phyloP scores from a whole-genome alignment of 2,329 filamentous ascomycete genomes.

The Tolypocladium tundrense region DNA sequence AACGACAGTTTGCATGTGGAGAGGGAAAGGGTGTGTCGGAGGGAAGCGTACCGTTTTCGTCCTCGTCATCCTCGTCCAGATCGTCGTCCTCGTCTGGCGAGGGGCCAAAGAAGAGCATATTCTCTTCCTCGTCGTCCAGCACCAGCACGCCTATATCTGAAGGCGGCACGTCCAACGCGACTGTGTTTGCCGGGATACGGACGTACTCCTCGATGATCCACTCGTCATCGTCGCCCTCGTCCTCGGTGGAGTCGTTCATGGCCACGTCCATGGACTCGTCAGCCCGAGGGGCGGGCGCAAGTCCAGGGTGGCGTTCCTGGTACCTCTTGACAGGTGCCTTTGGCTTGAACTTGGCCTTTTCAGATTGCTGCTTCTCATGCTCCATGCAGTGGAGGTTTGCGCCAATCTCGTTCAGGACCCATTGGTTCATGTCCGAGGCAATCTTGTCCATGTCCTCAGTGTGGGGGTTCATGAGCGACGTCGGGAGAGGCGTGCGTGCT shows the following conservation, averaged over 20 bases:
- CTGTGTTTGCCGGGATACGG: constrained; percentile 43
- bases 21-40: constrained; percentile 1
- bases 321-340: constrained; percentile 45
- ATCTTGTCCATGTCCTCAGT: constrained; percentile 38
- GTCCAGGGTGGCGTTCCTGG: constrained; percentile 42
- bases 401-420: constrained; percentile 48
- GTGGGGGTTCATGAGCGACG: constrained; percentile 21
- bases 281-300: not conserved
- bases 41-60: constrained; percentile 47
- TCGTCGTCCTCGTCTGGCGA: constrained; percentile 54
- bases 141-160: constrained; percentile 46
- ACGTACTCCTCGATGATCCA: constrained; percentile 58
- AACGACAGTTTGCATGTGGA: not conserved
- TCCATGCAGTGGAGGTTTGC: constrained; percentile 39
- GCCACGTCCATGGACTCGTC: constrained; percentile 15
- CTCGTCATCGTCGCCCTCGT: constrained; percentile 41
- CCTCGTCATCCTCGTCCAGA: constrained; percentile 47
- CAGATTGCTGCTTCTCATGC: constrained; percentile 23
- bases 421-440: constrained; percentile 45
- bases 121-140: constrained; percentile 47
- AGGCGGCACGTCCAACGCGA: constrained; percentile 34
- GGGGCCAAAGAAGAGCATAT: constrained; percentile 48
- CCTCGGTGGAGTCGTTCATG: constrained; percentile 29
- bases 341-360: constrained; percentile 38
- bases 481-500: constrained; percentile 18